Evolutionary conservation across 225 moss, liverwort and hornwort genomes (phyloP), one percentile per base, ranked within the genome.

Genomic region (Polytrichum formosum): DNA sequence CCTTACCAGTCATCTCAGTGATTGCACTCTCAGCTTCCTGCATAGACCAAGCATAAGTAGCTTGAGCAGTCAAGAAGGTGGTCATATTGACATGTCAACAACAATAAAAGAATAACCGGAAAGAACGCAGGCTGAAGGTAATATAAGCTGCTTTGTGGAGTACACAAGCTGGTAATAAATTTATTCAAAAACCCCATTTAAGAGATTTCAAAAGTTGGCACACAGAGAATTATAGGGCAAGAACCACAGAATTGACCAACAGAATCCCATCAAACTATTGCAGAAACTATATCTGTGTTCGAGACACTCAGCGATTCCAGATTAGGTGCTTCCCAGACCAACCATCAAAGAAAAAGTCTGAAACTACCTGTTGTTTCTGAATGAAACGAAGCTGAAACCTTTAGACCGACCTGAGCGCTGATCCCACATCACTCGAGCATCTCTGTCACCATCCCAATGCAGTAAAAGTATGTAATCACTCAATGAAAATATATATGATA

Each of bases 361-460:
- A 85, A 78, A 78, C 72, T 80, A 98, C 98, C 98, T 98, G 98
- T 84, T 94, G 98, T 79, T 98, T 85, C 98, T 91, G 90, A 98
- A 94, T 74, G 98, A 98, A 78, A 98, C 94, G 86, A 98, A 98
- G 75, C 98, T 94, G 76, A 98, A 98, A 82, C 94, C 98, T 75
- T 94, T 90, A 78, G 98, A 98, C 77, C 98, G 92, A 78, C 98
- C 98, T 72, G 94, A 98, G 78, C 98, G 92, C 77, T 98, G 98
- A 89, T 98, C 98, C 98, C 98, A 98, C 98, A 98, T 98, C 71
- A 98, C 94, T 81, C 98, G 88, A 62, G 88, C 88, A 81, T 88
- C 88, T 80, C 88, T 88, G 88, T 83, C 78, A 83, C 56, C 85
- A 85, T 72, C 72, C 74, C 80, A 74, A 73, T 63, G 22, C 72